Evolutionary conservation across 2,329 filamentous ascomycete genomes (phyloP), one percentile per base, ranked within the genome.

Genomic region (Cladophialophora yegresii): DNA sequence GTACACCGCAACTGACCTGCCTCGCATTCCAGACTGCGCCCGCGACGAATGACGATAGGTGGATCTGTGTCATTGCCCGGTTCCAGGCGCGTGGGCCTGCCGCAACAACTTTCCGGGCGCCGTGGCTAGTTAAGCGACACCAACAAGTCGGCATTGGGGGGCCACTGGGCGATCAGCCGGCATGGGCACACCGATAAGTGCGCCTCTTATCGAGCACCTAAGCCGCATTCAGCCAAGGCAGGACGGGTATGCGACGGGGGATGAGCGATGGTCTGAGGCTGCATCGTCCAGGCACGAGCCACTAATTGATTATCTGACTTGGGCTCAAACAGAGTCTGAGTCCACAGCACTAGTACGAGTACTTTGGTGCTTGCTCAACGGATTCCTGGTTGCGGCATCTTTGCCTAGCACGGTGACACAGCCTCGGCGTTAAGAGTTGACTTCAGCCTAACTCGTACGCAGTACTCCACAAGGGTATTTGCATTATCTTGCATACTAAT

Each of bases 1-100:
- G 55, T 49, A 58, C 55, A 58, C 55, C 55, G 55, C 55, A 58
- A 50, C 32, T 43, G 43, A 30, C 8, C 13, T 51, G 22, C 12
- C 12, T 20, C 49, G 57, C 57, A 59, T 53, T 59, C 57, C 45
- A 59, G 47, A 30, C 57, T 59, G 57, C 57, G 57, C 57, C 57
- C 8, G 43, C 10, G 22, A 47, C 49, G 32, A 28, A 59, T 59
- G 57, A 59, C 57, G 57, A 51, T 59, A 59, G 45, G 45, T 47
- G 55, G 43, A 30, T 43, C 43, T n/a, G 40, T 58, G 55, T 50
- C 26, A 33, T 32, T 58, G 43, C 55, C 55, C 43, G 23, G 43
- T 47, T 49, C 55, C 36, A 58, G 55, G 45, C n/a, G 22, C 28
- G 9, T 36, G 28, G 47, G 47, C 55, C 22, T 33, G 22, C 57